Evolutionary conservation across 2,329 filamentous ascomycete species (phyloP).

Genomic region (Fusarium coicis): DNA sequence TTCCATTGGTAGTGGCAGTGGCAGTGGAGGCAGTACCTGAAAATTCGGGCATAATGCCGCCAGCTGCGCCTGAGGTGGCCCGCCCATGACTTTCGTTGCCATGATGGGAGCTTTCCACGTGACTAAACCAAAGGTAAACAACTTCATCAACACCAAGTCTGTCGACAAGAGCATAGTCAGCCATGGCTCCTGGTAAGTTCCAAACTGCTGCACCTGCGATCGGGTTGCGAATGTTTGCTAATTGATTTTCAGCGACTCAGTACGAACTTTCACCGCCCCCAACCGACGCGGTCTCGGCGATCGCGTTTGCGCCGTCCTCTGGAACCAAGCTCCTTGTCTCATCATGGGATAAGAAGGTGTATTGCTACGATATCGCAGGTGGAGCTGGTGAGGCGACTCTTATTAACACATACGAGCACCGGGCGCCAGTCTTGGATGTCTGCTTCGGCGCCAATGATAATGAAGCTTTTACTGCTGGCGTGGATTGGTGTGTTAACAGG

Average conservation of each 20-base stretch:
- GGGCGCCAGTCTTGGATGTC: constrained; percentile 87
- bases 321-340: constrained; percentile 84
- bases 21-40: constrained; percentile 41
- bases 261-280: constrained; percentile 87
- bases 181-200: constrained; percentile 56
- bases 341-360: constrained; percentile 93
- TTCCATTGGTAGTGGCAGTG: background rate
- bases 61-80: background rate
- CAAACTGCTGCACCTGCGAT: background rate
- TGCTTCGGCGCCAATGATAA: constrained; percentile 87
- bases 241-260: constrained; percentile 67
- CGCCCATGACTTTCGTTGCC: constrained; percentile 16
- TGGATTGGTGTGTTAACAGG: constrained; percentile 88
- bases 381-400: constrained; percentile 66
- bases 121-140: constrained; percentile 52
- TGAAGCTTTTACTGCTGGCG: constrained; percentile 85
- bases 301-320: constrained; percentile 85
- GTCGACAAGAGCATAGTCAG: constrained; percentile 34
- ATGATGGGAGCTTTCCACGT: constrained; percentile 47
- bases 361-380: constrained; percentile 82
- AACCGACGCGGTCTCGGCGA: constrained; percentile 84
- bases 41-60: constrained; percentile 46
- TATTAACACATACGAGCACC: constrained; percentile 79
- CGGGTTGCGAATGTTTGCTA: constrained; percentile 11
- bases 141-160: constrained; percentile 35